Evolutionary conservation across 768 basidiomycete species (phyloP).

Genomic region (Leccinellum albellum): DNA sequence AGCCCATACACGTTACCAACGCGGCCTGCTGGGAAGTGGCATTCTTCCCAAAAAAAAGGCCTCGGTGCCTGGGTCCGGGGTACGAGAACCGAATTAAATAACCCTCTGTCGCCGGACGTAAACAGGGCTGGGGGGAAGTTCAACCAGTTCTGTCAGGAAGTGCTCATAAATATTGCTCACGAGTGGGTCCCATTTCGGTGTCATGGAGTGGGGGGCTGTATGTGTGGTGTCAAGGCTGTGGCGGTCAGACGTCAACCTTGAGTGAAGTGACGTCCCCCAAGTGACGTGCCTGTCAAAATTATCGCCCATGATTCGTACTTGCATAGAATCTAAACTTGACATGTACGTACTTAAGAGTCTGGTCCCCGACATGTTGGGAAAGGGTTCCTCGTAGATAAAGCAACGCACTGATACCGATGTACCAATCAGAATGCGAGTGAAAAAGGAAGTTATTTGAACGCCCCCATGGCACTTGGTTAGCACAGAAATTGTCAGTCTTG

Average conservation of each 20-base stretch:
- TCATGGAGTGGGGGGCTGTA: background rate
- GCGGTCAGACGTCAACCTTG: background rate
- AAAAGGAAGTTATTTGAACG: no score
- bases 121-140: background rate
- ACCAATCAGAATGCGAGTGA: no score
- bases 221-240: background rate
- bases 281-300: background rate
- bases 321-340: no score
- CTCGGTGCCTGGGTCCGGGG: background rate
- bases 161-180: background rate
- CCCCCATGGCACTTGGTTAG: no score
- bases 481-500: no score
- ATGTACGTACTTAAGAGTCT: no score
- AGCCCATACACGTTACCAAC: background rate
- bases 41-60: background rate
- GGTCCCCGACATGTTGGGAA: no score
- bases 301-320: background rate
- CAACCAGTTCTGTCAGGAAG: background rate
- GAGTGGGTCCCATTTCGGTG: background rate
- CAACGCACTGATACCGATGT: no score
- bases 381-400: no score
- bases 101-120: background rate
- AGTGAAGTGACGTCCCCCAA: background rate
- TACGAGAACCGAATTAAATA: background rate
- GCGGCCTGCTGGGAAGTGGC: background rate